Evolutionary conservation across 176 grass and related monocot species (phyloP), one percentile per base, ranked within the genome.

Genomic region (Carex parvula): DNA sequence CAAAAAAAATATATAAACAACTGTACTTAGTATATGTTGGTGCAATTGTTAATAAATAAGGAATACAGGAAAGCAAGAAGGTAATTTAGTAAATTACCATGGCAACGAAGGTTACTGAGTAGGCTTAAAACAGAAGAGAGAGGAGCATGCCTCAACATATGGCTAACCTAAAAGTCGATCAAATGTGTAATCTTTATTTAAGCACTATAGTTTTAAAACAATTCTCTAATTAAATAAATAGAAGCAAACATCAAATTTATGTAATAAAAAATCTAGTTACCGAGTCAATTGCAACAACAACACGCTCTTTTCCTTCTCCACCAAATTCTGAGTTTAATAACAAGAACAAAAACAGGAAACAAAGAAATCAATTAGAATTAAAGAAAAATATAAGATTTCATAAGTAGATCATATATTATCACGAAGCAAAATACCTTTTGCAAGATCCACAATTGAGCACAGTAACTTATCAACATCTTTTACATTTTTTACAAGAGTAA

Each of bases 61-160:
- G 22, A 76, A 16, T 15, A 7, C 4, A 74, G 70, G 17, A 50
- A 71, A 84, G 56, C 60, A 33, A 67, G 50, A 77, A 67, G 20
- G 15, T n/a, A 42, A 41, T 52, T 81, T 73, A 69, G 78, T 75
- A 64, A 54, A 80, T 17, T 92, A 93, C 95, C 92, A 66, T 95
- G 90, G 64, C 89, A 89, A 82, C 92, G 95, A 73, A 98, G 88
- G 79, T 91, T 90, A 90, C 83, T 95, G 68, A 98, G 83, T 61
- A 95, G 69, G 46, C 82, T 72, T 75, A 90, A 91, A 89, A 98
- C 86, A 70, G 89, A 90, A 76, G 89, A 59, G 60, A 98, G 73
- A 64, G 92, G 82, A 84, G 88, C 81, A 91, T 89, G 86, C 75
- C 86, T 91, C 87, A 98, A 83, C 82, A 98, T 86, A 84, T 80